Conservation (phyloP, 2,329 filamentous ascomycete species). For the Endocalyx cinctus region DNA sequence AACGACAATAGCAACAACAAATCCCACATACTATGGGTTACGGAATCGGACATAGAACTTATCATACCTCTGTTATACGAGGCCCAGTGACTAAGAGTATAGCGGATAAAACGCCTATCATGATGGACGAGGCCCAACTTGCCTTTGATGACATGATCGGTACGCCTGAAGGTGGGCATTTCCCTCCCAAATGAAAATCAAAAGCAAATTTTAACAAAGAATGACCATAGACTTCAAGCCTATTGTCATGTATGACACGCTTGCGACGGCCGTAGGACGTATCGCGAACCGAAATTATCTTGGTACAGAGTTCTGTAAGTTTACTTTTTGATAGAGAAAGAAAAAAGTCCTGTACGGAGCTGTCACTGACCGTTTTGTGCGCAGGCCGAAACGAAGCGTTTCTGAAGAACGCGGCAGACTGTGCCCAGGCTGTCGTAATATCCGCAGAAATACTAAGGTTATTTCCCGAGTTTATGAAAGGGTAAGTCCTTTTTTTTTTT, state of each 20-base stretch:
- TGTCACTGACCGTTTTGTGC: too few relatives aligned
- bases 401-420: constrained; percentile 3
- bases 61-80: constrained; percentile 6
- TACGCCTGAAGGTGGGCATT: not conserved
- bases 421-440: constrained; percentile 6
- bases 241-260: constrained; percentile 4
- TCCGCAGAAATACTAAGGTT: constrained; percentile 5
- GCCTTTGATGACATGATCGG: constrained; percentile 4
- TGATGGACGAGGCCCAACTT: constrained; percentile 2
- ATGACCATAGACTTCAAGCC: constrained; percentile 2
- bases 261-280: constrained; percentile 4
- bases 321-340: not conserved
- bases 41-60: constrained; percentile 7
- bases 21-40: constrained; percentile 9
- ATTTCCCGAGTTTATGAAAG: constrained; percentile 6
- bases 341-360: too few relatives aligned
- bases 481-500: constrained; percentile 1
- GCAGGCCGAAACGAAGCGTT: constrained; percentile 7
- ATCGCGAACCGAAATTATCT: constrained; percentile 7
- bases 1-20: constrained; percentile 10
- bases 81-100: constrained; percentile 7
- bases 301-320: constrained; percentile 7
- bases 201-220: not conserved
- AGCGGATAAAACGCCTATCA: constrained; percentile 1
- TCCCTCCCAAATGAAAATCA: not conserved